phyloP scores from a whole-genome alignment of 2,329 filamentous ascomycete species.

The Fusarium cyanostomum region DNA sequence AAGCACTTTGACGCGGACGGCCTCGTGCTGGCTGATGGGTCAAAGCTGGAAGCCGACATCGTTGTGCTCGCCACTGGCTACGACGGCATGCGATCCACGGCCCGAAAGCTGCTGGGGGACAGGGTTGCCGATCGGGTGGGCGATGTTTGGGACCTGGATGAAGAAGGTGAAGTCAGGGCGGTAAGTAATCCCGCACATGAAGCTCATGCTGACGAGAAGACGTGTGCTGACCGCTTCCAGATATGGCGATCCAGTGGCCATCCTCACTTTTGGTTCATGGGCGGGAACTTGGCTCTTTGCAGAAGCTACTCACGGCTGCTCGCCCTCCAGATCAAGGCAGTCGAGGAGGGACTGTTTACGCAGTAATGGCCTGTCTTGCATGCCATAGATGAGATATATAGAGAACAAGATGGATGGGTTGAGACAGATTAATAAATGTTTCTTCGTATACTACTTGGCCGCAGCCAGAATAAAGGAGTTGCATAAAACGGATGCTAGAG shows the following conservation, averaged over 20 bases:
- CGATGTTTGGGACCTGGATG: slow-evolving; percentile 16
- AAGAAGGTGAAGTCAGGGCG: slow-evolving; percentile 16
- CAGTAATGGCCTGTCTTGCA: neutral
- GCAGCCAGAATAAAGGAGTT: no score
- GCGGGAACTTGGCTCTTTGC: slow-evolving; percentile 17
- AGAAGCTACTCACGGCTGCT: slow-evolving; percentile 16
- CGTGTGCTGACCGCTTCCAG: neutral
- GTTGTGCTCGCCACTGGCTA: slow-evolving; percentile 56
- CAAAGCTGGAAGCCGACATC: slow-evolving; percentile 51
- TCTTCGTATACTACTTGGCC: no score
- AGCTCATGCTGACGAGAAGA: neutral
- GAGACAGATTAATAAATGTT: no score
- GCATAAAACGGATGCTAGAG: no score
- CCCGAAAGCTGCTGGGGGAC: slow-evolving; percentile 49
- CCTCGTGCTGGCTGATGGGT: slow-evolving; percentile 46
- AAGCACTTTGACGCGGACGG: slow-evolving; percentile 43
- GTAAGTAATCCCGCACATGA: neutral
- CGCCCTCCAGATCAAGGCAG: slow-evolving; percentile 24
- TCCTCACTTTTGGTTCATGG: slow-evolving; percentile 24
- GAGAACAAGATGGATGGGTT: neutral
- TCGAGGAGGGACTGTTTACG: slow-evolving; percentile 1
- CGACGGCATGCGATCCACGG: slow-evolving; percentile 50
- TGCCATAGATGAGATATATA: neutral
- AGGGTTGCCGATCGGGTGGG: slow-evolving; percentile 43
- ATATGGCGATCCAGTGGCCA: slow-evolving; percentile 26